Percentiles rank a stretch among this genome's conserved stretches.
These are phyloP conservation scores for Hypoxylon sp. DNA, from an alignment of 2,329 filamentous ascomycete genomes.

Conservation along the genomic window DNA sequence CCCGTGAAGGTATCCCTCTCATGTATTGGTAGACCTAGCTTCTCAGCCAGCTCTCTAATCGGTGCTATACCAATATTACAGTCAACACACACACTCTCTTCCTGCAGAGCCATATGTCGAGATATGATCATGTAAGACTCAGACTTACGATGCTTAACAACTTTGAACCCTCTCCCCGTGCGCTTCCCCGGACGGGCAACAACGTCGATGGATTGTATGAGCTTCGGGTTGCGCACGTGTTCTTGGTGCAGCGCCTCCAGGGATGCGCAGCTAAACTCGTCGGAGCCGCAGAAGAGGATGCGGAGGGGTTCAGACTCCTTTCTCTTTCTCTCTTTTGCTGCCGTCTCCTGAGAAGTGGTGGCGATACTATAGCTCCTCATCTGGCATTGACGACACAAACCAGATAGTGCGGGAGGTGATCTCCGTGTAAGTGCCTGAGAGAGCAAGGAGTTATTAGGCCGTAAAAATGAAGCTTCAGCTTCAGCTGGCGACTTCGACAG, in stretches of 20 bases:
- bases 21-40: slow-evolving; percentile 77
- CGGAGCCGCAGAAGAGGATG: slow-evolving; percentile 95
- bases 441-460: not conserved
- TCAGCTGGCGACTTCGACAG: not conserved
- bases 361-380: slow-evolving; percentile 23
- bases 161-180: slow-evolving; percentile 81
- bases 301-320: slow-evolving; percentile 73
- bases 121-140: not conserved
- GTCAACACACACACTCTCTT: slow-evolving; percentile 13
- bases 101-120: too few relatives aligned
- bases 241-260: slow-evolving; percentile 78
- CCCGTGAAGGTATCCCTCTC: slow-evolving; percentile 84
- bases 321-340: not conserved
- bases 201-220: slow-evolving; percentile 86
- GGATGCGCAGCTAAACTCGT: slow-evolving; percentile 87
- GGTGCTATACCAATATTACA: slow-evolving; percentile 69
- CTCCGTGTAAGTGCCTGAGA: not conserved
- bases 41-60: slow-evolving; percentile 74
- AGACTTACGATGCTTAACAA: slow-evolving; percentile 72
- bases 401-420: not conserved
- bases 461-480: not conserved
- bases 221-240: slow-evolving; percentile 63
- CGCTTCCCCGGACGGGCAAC: slow-evolving; percentile 84
- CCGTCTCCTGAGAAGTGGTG: not conserved
- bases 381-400: slow-evolving; percentile 4